These are phyloP conservation scores for Cordyceps javanica DNA, from an alignment of 2,329 filamentous ascomycete species.

Conservation along the genomic window DNA sequence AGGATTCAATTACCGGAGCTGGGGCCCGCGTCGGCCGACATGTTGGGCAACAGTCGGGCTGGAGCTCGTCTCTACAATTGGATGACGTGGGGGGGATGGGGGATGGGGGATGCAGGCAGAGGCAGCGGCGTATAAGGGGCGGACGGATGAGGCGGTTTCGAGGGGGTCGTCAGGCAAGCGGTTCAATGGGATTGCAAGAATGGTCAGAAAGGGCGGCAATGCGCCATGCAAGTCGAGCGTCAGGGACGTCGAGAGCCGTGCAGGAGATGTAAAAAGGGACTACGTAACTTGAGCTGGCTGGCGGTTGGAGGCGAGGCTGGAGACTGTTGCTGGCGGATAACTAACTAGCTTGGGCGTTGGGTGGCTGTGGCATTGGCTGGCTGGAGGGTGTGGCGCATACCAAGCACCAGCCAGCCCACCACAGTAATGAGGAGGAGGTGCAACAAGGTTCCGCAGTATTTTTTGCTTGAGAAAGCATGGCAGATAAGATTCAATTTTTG, in stretches of 20 bases:
- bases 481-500: no score
- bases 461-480: no score
- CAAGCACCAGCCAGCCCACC: no score
- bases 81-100: slow-evolving; percentile 3
- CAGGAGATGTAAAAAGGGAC: background rate
- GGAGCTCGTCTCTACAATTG: background rate
- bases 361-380: background rate
- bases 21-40: slow-evolving; percentile 12
- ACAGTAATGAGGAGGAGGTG: no score
- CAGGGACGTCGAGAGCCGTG: background rate
- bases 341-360: background rate
- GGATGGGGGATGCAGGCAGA: background rate
- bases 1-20: slow-evolving; percentile 7
- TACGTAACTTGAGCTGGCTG: background rate
- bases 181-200: background rate
- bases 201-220: background rate
- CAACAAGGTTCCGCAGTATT: background rate
- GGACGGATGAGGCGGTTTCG: background rate
- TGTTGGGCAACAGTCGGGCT: slow-evolving; percentile 7
- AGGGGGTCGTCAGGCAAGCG: background rate
- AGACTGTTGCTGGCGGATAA: background rate
- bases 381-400: no score
- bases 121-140: slow-evolving; percentile 2
- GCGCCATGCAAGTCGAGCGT: slow-evolving; percentile 10
- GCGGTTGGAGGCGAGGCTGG: slow-evolving; percentile 4